phyloP scores from a whole-genome alignment of 164 flowering plant genomes.

The Houttuynia cordata region DNA sequence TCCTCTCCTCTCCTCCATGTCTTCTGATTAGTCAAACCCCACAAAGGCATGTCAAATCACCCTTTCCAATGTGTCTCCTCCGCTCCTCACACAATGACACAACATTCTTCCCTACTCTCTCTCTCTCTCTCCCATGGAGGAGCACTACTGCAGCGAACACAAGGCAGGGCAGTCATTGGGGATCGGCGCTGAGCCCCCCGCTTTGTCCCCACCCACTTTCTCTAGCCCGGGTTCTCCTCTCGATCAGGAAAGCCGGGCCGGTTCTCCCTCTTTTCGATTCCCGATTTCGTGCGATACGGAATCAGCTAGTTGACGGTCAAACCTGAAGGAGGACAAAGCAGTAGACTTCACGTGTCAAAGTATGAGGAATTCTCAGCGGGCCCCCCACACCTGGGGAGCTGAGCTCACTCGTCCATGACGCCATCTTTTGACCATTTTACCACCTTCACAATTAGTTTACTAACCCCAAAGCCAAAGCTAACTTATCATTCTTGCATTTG shows the following conservation, averaged over 20 bases:
- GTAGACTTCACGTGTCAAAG: no score
- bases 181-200: neutral
- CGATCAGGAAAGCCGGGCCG: no score
- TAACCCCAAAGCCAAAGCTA: neutral
- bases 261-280: no score
- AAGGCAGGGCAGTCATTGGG: neutral
- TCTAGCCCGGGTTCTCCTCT: no score
- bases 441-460: neutral
- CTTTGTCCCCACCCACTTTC: no score
- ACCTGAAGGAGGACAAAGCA: neutral
- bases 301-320: neutral
- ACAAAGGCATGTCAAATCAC: neutral
- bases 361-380: no score
- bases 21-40: neutral
- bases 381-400: no score
- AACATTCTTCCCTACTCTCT: no score
- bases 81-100: neutral
- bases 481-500: neutral
- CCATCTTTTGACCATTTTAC: neutral
- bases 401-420: neutral
- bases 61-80: neutral
- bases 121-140: no score
- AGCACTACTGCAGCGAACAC: neutral
- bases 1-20: slow-evolving; percentile 28
- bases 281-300: neutral